Evolutionary conservation across 2,329 filamentous ascomycete genomes (phyloP), one percentile per base, ranked within the genome.

Genomic region (Sarocladiaceae sp.): DNA sequence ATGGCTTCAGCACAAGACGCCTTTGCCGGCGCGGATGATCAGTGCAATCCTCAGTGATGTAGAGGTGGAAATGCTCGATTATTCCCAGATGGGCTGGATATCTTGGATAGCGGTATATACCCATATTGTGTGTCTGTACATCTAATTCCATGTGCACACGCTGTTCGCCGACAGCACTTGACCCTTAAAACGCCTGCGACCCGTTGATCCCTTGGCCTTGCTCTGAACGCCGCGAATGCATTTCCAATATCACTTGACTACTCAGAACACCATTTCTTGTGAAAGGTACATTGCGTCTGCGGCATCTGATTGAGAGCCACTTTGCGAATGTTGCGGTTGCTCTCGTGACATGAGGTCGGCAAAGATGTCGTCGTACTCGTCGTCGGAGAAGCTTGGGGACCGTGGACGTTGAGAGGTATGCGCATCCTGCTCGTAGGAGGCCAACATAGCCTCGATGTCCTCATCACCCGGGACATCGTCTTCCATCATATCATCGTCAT

Each of bases 1-100:
- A 85, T 95, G 78, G 82, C 83, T 45, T 85, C 85, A 41, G 85
- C 86, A 15, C 87, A 91, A 58, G 87, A 91, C 52, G 77, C 75
- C 6, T 70, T 83, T 47, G 76, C 72, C 33, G 72, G 67, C 26
- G 70, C 76, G 20, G 80, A 83, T 52, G 80, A 83, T 53, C 70
- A 75, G 20, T 83, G 80, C 54, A 75, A 78, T 48, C 74, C 73
- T 46, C 80, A 83, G 66, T n/a, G n/a, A n/a, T n/a, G n/a, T 83
- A 67, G 67, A 61, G n/a, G 40, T 16, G 15, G 24, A 18, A 15
- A 12, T 29, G 7, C 4, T 15, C 6, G 23, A 21, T 51, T 41
- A 33, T 48, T 21, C 48, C 29, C 40, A 43, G 27, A 29, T 40
- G 37, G 51, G 42, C 32, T 53, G 50, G 51, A 56, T 52, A 46